A percentile compares a stretch with the other conserved stretches of the same genome.
These are phyloP conservation scores for Crocinoboletus sp. DNA, from an alignment of 1,284 basidiomycete genomes.

Conservation along the genomic window DNA sequence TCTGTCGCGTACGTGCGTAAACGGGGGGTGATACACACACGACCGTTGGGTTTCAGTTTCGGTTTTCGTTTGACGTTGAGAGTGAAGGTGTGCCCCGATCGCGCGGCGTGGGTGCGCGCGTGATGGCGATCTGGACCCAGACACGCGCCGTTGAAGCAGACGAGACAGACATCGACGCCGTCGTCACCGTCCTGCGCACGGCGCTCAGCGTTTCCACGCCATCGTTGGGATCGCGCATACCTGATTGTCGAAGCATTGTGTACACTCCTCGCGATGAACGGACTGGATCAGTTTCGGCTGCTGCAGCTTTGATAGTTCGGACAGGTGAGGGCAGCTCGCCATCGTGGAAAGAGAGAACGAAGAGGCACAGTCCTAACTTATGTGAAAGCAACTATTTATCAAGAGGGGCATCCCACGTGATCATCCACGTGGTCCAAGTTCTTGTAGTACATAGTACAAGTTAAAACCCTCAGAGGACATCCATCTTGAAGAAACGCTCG, in stretches of 20 bases:
- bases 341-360: conserved; percentile 8
- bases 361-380: not conserved
- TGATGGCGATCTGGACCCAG: conserved; percentile 61
- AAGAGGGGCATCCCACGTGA: conserved; percentile 1
- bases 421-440: not conserved
- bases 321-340: conserved; percentile 24
- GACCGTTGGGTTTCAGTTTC: conserved; percentile 61
- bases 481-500: conserved; percentile 32
- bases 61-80: conserved; percentile 78
- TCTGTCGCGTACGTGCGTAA: no score
- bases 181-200: conserved; percentile 56
- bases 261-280: conserved; percentile 88
- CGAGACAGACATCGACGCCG: conserved; percentile 88
- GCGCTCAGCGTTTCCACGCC: conserved; percentile 3
- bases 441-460: no score
- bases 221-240: conserved; percentile 38
- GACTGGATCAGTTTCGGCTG: conserved; percentile 44
- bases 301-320: conserved; percentile 22
- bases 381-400: not conserved
- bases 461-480: conserved; percentile 15
- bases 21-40: conserved; percentile 46
- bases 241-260: conserved; percentile 95
- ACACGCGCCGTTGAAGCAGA: conserved; percentile 94
- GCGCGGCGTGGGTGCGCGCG: conserved; percentile 65
- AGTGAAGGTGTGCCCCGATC: conserved; percentile 72